Evolutionary conservation across 257 asterid genomes (phyloP), one percentile per base, ranked within the genome.

Genomic region (Striga asiatica): DNA sequence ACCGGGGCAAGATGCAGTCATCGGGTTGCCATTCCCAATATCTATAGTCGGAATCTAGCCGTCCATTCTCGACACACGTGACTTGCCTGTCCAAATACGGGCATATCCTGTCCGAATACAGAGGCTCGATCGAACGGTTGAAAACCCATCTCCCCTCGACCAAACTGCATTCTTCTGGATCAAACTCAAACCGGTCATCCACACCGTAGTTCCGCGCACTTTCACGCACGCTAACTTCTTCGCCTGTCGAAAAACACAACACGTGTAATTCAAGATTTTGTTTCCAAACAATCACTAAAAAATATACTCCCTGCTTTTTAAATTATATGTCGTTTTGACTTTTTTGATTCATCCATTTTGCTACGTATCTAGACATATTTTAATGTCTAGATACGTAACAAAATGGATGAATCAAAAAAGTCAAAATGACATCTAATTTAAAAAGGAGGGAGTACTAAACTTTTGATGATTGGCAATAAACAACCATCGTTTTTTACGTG

Each of bases 21-120:
- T 86, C 91, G 8, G 94, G 96, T 69, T 66, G 85, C 98, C 98
- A 89, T 17, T 78, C 82, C 98, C 96, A 89, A 65, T 76, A 74
- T 50, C 62, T 78, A 70, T 89, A 89, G 46, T 86, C 85, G 2
- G 85, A 76, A 76, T 89, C 96, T 0, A 63, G 58, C 49, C 93
- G 63, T 17, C 96, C 98, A 60, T 86, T 89, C 78, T 73, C 80
- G 1, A 71, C 76, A 55, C 98, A 89, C 0, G 88, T 66, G 66
- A 83, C 76, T 64, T 89, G 95, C 62, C 79, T 73, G 18, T 86
- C 98, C 17, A 89, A 48, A 61, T 76, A 89, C 4, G 78, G 83
- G 47, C 98, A 89, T 0, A 76, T 73, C 60, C 59, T 51, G 56
- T 86, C 96, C 2, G 95, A 62, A 42, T 89, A 89, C 58, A 75